Evolutionary conservation across 257 asterid genomes (phyloP), one percentile per base, ranked within the genome.

Genomic region (Primulina huaijiensis): DNA sequence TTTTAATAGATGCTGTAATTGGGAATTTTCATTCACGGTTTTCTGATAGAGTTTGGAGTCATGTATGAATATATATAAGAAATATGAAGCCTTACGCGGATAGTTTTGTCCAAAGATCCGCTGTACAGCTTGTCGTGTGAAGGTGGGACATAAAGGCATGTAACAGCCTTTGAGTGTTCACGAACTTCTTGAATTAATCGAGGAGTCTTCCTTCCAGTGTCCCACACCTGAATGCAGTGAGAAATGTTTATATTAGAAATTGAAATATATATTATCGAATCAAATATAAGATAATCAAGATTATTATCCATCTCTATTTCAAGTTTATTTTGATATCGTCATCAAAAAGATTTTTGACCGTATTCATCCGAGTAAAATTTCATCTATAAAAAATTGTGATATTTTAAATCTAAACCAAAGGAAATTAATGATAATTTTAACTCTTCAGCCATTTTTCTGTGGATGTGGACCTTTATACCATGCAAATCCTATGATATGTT

Each of bases 31-130:
- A 1, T 50, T 50, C 20, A 14, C 21, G 14, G 1, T 50, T 50
- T 50, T 50, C 21, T 16, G 57, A 50, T 43, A 43, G 2, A 12
- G 55, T 38, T 38, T 2, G 10, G 14, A 38, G 16, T 10, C 19
- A 43, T 3, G 4, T 3, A 17, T 30, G 60, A 33, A 56, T 30
- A 56, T 70, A 46, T 29, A 56, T 70, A 11, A 14, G 31, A 61
- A 68, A 62, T 59, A 5, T 43, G 62, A 76, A 66, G 40, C 25
- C 83, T 74, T 83, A 86, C 97, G 33, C 95, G 77, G 67, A 90
- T 88, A 67, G 97, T 90, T 81, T 84, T 90, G 78, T 90, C 97
- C 76, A 88, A 80, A 25, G 97, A 90, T 70, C 97, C 97, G 60
- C 80, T 90, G 37, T 78, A 88, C 70, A 90, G 35, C 76, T 82